phyloP scores from a whole-genome alignment of 352 stramenopile species.

The Pythium phragmitis region DNA sequence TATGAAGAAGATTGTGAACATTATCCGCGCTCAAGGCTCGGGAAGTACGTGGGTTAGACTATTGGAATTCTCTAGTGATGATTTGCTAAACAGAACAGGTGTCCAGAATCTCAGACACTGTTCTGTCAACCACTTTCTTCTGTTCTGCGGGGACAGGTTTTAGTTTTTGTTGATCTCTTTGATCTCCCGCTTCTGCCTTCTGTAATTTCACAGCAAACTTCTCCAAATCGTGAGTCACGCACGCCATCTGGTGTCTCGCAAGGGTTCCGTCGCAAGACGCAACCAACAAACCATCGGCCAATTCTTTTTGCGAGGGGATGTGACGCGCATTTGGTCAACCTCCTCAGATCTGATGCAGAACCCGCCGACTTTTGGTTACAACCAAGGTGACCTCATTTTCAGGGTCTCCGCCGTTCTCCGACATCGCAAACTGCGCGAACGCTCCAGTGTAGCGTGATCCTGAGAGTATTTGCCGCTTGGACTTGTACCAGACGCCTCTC shows the following conservation, averaged over 20 bases:
- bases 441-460: background rate
- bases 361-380: background rate
- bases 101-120: no score
- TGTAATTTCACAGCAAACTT: background rate
- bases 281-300: background rate
- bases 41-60: background rate
- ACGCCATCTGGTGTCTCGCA: slow-evolving; percentile 5
- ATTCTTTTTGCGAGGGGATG: background rate
- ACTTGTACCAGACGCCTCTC: background rate
- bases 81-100: no score
- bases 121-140: background rate
- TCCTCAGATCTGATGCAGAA: slow-evolving; percentile 17
- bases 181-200: background rate
- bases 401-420: background rate
- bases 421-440: background rate
- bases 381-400: no score
- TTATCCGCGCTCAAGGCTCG: background rate
- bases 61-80: background rate
- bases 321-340: background rate
- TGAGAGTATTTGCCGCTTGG: background rate
- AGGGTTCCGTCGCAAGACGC: background rate
- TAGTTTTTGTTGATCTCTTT: background rate
- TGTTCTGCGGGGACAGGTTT: background rate
- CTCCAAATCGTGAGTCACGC: slow-evolving; percentile 3
- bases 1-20: background rate